Percentiles rank a stretch among this genome's conserved stretches.
Evolutionary conservation across 1,284 basidiomycete species (phyloP).

Genomic region (Omphalotus olearius): DNA sequence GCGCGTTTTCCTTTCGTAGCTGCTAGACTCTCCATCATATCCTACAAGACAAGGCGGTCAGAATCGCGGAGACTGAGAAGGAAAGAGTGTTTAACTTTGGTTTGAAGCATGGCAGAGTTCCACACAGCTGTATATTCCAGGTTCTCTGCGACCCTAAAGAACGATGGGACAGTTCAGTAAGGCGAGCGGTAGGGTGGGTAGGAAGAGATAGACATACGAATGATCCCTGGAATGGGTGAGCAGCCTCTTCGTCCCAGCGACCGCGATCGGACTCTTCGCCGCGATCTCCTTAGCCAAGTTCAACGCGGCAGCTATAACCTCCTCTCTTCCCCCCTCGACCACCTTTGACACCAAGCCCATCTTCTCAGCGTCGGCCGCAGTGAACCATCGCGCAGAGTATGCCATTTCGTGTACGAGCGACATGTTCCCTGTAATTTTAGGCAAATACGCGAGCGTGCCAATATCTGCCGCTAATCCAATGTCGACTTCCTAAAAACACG

Average conservation of each 20-base stretch:
- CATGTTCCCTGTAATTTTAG: slow-evolving; percentile 78
- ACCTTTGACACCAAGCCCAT: slow-evolving; percentile 80
- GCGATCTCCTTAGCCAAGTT: slow-evolving; percentile 69
- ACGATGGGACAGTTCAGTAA: background rate
- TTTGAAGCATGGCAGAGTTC: slow-evolving; percentile 73
- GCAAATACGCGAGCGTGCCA: slow-evolving; percentile 83
- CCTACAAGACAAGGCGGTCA: slow-evolving; percentile 19
- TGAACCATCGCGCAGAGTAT: slow-evolving; percentile 74
- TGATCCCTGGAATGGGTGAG: slow-evolving; percentile 75
- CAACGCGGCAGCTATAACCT: slow-evolving; percentile 58
- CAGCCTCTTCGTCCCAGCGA: slow-evolving; percentile 78
- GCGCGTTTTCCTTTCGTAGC: slow-evolving; percentile 25
- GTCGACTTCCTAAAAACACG: slow-evolving; percentile 71
- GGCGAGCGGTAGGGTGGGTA: too few species aligned
- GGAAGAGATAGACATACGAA: slow-evolving; percentile 37
- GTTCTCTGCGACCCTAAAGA: slow-evolving; percentile 67
- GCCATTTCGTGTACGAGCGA: slow-evolving; percentile 80
- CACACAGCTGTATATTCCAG: slow-evolving; percentile 77
- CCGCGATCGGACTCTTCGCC: slow-evolving; percentile 78
- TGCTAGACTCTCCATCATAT: slow-evolving; percentile 28
- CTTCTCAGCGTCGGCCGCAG: slow-evolving; percentile 62
- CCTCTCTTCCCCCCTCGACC: slow-evolving; percentile 61
- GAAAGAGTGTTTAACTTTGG: slow-evolving; percentile 43
- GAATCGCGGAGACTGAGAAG: background rate
- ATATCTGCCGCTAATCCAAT: slow-evolving; percentile 90